Evolutionary conservation across 106 monocot genomes (phyloP).

Genomic region (Phalaenopsis equestris): DNA sequence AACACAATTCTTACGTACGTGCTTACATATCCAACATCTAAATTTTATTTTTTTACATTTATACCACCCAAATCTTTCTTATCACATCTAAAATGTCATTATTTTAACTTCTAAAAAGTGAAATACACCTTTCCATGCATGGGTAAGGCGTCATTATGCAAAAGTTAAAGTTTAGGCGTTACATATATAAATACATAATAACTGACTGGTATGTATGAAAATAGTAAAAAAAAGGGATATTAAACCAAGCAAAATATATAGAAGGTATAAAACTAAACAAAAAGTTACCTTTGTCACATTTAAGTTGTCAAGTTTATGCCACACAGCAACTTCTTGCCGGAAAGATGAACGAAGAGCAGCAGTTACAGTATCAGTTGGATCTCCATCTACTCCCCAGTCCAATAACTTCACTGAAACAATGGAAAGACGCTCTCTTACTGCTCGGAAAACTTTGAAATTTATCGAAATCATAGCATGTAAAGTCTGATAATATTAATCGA

Average conservation of each 20-base stretch:
- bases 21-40: no score
- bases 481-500: neutral
- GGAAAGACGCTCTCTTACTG: slow-evolving; percentile 6
- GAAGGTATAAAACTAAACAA: neutral
- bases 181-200: no score
- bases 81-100: no score
- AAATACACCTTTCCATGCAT: no score
- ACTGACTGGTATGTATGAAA: no score
- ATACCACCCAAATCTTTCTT: no score
- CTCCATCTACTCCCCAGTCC: slow-evolving; percentile 79
- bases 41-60: no score
- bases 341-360: slow-evolving; percentile 53
- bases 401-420: slow-evolving; percentile 60
- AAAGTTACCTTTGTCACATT: slow-evolving; percentile 66
- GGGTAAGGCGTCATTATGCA: no score
- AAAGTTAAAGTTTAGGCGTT: no score
- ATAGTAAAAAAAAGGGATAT: no score
- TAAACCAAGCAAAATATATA: neutral
- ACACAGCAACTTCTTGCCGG: slow-evolving; percentile 73
- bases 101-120: no score
- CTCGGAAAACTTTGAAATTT: neutral
- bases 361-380: slow-evolving; percentile 52
- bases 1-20: no score
- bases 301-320: slow-evolving; percentile 79
- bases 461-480: neutral